Conservation (phyloP, 2,329 filamentous ascomycete genomes). For the Penicillium sp. region DNA sequence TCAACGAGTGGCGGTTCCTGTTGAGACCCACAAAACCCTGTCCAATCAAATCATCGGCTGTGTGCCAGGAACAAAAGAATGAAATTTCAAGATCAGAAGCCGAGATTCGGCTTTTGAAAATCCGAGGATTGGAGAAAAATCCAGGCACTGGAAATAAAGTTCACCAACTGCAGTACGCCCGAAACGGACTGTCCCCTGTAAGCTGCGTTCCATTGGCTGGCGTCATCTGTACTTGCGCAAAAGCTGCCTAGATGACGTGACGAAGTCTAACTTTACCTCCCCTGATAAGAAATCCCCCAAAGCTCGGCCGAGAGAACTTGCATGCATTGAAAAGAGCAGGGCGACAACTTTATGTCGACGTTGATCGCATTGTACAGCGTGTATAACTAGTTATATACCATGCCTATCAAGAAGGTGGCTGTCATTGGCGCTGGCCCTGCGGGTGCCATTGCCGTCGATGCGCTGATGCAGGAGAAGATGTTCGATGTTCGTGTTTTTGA, state of each 20-base stretch:
- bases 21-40: background rate
- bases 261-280: conserved; percentile 9
- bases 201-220: background rate
- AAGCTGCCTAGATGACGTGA: conserved; percentile 21
- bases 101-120: background rate
- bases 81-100: background rate
- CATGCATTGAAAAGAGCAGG: background rate
- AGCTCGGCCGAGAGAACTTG: conserved; percentile 18
- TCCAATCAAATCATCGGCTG: background rate
- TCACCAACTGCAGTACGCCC: background rate
- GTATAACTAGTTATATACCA: background rate
- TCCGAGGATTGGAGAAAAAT: background rate
- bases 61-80: background rate
- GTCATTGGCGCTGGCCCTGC: conserved; percentile 62
- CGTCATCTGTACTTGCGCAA: conserved; percentile 10
- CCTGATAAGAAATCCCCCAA: conserved; percentile 1
- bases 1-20: background rate
- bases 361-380: background rate
- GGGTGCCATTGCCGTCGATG: conserved; percentile 61
- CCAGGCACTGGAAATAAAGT: background rate
- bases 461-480: conserved; percentile 56
- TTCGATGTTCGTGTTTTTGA: conserved; percentile 65
- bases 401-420: conserved; percentile 47
- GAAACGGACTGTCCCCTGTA: background rate
- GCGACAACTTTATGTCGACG: background rate